These are phyloP conservation scores for Aspergillus glaucus DNA, from an alignment of 2,329 filamentous ascomycete species.

Conservation along the genomic window DNA sequence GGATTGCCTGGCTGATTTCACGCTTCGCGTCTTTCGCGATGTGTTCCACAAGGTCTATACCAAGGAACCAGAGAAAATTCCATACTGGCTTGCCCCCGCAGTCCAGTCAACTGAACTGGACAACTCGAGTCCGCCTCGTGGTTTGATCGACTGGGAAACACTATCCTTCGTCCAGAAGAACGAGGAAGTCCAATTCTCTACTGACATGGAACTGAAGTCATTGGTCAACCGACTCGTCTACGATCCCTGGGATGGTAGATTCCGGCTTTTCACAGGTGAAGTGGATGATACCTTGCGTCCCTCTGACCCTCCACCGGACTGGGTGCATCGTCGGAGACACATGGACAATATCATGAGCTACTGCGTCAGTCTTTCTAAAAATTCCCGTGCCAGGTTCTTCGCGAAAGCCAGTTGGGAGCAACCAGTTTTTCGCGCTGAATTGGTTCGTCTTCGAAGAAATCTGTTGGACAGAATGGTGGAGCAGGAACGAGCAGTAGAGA, in stretches of 20 bases:
- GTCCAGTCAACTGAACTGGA: conserved; percentile 5
- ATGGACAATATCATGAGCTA: conserved; percentile 72
- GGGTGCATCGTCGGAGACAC: conserved; percentile 32
- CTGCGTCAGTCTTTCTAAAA: conserved; percentile 68
- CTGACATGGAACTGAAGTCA: conserved; percentile 31
- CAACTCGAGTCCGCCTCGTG: conserved; percentile 3
- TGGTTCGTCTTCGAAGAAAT: conserved; percentile 73
- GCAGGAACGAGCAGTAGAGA: conserved; percentile 41
- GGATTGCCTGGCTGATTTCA: conserved; percentile 61
- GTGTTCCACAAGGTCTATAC: conserved; percentile 85
- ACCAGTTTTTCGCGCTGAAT: conserved; percentile 70
- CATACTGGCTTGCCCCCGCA: conserved; percentile 75
- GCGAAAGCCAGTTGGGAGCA: conserved; percentile 59
- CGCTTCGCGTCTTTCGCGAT: conserved; percentile 69
- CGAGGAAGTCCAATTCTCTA: conserved; percentile 42
- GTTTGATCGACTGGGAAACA: conserved; percentile 41
- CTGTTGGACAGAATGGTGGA: conserved; percentile 63
- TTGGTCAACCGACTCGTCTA: conserved; percentile 49
- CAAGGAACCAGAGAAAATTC: conserved; percentile 55
- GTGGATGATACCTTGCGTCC: conserved; percentile 27
- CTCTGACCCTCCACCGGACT: conserved; percentile 29
- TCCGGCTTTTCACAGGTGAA: conserved; percentile 49
- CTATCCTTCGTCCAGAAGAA: conserved; percentile 31
- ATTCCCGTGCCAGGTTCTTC: conserved; percentile 45
- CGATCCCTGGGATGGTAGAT: conserved; percentile 52